phyloP scores from a whole-genome alignment of 2,329 filamentous ascomycete species.

The Colletotrichum graminicola region DNA sequence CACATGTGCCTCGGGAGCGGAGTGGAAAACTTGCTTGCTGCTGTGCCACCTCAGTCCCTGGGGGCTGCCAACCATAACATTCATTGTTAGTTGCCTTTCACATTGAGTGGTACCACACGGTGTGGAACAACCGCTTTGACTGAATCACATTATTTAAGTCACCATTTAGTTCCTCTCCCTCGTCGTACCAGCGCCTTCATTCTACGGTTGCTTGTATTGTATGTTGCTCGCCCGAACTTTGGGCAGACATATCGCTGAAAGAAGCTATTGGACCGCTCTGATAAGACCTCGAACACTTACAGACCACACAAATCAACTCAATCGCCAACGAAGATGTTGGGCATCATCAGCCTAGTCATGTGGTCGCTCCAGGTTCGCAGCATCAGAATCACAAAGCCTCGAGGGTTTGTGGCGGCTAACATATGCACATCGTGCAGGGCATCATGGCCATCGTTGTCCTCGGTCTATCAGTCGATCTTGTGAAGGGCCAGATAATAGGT shows the following conservation, averaged over 20 bases:
- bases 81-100: not conserved
- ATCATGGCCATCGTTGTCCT: slow-evolving; percentile 39
- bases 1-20: slow-evolving; percentile 2
- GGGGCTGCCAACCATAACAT: not conserved
- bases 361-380: slow-evolving; percentile 37
- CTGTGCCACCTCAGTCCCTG: slow-evolving; percentile 9
- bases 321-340: slow-evolving; percentile 11
- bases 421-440: not conserved
- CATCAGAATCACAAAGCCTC: not conserved
- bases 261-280: not conserved
- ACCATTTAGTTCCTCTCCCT: not conserved
- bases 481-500: slow-evolving; percentile 16
- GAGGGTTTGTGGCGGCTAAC: not conserved
- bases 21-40: not conserved
- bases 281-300: not conserved
- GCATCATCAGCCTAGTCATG: slow-evolving; percentile 23
- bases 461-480: slow-evolving; percentile 28
- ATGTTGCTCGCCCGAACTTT: not conserved
- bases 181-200: not conserved
- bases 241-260: not conserved
- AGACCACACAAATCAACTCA: not conserved
- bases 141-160: slow-evolving; percentile 12
- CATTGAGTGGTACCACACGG: not conserved
- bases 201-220: not conserved
- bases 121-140: not conserved